Conservation (phyloP, 306 rosid species). For the Cucumis cinereus region DNA sequence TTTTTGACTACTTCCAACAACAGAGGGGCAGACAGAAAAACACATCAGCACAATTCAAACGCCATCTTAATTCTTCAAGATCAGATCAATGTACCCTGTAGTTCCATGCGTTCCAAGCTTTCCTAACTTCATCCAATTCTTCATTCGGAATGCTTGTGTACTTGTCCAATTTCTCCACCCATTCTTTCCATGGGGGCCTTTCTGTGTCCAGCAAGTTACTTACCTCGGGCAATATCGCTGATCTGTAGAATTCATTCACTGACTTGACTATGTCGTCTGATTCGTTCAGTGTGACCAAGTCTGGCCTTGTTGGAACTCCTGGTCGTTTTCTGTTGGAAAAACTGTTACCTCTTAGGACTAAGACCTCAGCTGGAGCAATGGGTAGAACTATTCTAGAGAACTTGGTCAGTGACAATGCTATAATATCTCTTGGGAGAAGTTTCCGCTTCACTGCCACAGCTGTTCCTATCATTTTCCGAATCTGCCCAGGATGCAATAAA, state of each 20-base stretch:
- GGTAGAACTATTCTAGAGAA: slow-evolving; percentile 66
- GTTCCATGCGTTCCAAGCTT: slow-evolving; percentile 42
- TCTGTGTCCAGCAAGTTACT: slow-evolving; percentile 57
- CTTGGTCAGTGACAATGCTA: slow-evolving; percentile 50
- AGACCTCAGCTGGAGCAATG: slow-evolving; percentile 73
- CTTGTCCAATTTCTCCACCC: slow-evolving; percentile 71
- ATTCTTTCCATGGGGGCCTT: slow-evolving; percentile 58
- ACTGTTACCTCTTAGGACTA: slow-evolving; percentile 58
- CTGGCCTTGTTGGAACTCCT: slow-evolving; percentile 50
- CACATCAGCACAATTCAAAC: background rate
- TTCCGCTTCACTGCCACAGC: slow-evolving; percentile 77
- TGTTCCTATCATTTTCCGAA: slow-evolving; percentile 85
- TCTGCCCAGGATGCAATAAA: slow-evolving; percentile 27
- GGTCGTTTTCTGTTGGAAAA: slow-evolving; percentile 39
- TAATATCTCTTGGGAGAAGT: slow-evolving; percentile 58
- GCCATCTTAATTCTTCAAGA: slow-evolving; percentile 2
- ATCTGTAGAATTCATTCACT: slow-evolving; percentile 59
- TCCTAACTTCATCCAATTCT: slow-evolving; percentile 58
- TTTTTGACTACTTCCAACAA: background rate
- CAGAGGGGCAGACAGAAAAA: background rate
- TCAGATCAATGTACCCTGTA: slow-evolving; percentile 13
- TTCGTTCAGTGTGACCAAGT: slow-evolving; percentile 60
- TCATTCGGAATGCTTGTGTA: slow-evolving; percentile 50
- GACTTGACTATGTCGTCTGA: slow-evolving; percentile 48
- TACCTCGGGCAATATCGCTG: slow-evolving; percentile 59